phyloP scores from a whole-genome alignment of 2,329 filamentous ascomycete species.

The Colletotrichum sojae region DNA sequence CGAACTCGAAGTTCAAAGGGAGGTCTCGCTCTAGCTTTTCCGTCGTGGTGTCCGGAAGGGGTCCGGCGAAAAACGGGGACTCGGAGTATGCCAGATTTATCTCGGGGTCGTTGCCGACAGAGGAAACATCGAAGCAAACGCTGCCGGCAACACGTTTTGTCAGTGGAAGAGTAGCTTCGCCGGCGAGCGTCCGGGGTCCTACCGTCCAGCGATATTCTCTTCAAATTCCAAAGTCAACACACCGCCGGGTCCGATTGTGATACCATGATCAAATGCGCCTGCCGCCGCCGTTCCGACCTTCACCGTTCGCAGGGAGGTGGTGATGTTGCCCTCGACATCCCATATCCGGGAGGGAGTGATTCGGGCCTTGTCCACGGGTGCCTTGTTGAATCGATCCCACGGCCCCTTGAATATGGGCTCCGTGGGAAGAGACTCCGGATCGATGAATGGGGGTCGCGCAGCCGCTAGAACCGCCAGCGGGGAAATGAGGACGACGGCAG shows the following conservation, averaged over 20 bases:
- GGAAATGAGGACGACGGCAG: slow-evolving; percentile 13
- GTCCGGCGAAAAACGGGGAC: slow-evolving; percentile 42
- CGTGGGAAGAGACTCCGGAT: slow-evolving; percentile 46
- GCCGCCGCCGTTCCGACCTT: slow-evolving; percentile 34
- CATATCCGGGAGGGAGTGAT: slow-evolving; percentile 52
- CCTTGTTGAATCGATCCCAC: slow-evolving; percentile 56
- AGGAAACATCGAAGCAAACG: slow-evolving; percentile 52
- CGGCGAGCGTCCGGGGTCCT: neutral
- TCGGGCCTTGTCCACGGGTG: slow-evolving; percentile 51
- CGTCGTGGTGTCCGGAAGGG: slow-evolving; percentile 45
- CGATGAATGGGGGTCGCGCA: slow-evolving; percentile 37
- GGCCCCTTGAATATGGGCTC: slow-evolving; percentile 54
- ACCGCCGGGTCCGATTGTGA: slow-evolving; percentile 50
- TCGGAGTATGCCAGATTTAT: slow-evolving; percentile 45
- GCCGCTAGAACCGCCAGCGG: slow-evolving; percentile 20
- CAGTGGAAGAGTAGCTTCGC: neutral
- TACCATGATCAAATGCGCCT: slow-evolving; percentile 37
- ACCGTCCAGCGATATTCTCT: slow-evolving; percentile 58
- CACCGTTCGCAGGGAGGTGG: slow-evolving; percentile 34
- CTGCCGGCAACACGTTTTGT: slow-evolving; percentile 40
- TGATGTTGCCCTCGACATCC: slow-evolving; percentile 51
- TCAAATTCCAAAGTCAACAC: slow-evolving; percentile 56
- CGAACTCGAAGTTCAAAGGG: slow-evolving; percentile 47
- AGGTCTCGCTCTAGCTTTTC: slow-evolving; percentile 44
- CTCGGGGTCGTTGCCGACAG: slow-evolving; percentile 47